Percentiles rank a stretch among this genome's conserved stretches.
Conservation (phyloP, 352 stramenopile species). For the Bremia lactucae region DNA sequence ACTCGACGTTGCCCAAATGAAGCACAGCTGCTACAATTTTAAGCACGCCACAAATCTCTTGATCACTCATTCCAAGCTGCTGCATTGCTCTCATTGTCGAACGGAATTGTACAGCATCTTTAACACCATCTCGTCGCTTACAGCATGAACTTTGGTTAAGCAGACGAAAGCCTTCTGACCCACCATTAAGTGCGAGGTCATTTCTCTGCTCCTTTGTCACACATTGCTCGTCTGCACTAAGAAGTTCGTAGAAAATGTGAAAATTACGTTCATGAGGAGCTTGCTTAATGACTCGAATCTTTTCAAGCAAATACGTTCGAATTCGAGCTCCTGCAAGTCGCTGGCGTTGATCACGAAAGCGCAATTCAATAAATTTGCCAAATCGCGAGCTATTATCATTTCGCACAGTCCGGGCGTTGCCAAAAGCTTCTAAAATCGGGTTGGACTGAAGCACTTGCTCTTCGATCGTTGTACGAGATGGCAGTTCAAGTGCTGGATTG, state of each 20-base stretch:
- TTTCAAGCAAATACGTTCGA: slow-evolving; percentile 91
- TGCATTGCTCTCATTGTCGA: slow-evolving; percentile 57
- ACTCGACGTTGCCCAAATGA: slow-evolving; percentile 81
- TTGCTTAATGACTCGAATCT: slow-evolving; percentile 85
- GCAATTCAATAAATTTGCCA: slow-evolving; percentile 87
- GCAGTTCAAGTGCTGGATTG: slow-evolving; percentile 10
- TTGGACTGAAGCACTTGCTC: slow-evolving; percentile 86
- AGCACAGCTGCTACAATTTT: slow-evolving; percentile 74
- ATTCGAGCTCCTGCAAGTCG: slow-evolving; percentile 62
- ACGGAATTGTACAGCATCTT: slow-evolving; percentile 57
- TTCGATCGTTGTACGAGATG: slow-evolving; percentile 38
- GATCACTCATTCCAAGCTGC: slow-evolving; percentile 55
- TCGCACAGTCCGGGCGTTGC: slow-evolving; percentile 77
- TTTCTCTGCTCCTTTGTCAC: slow-evolving; percentile 21
- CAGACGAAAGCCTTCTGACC: slow-evolving; percentile 37
- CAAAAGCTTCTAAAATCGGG: slow-evolving; percentile 85
- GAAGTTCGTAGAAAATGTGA: slow-evolving; percentile 84
- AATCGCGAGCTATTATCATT: slow-evolving; percentile 88
- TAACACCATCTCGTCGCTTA: slow-evolving; percentile 50
- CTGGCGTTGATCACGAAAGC: slow-evolving; percentile 41
- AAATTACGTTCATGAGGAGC: slow-evolving; percentile 71
- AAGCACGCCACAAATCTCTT: slow-evolving; percentile 53
- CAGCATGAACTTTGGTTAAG: slow-evolving; percentile 67
- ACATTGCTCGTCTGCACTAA: slow-evolving; percentile 25
- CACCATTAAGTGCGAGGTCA: slow-evolving; percentile 26